These are phyloP conservation scores for Trypanosoma rangeli DNA, from an alignment of 208 protist species.

Conservation along the genomic window DNA sequence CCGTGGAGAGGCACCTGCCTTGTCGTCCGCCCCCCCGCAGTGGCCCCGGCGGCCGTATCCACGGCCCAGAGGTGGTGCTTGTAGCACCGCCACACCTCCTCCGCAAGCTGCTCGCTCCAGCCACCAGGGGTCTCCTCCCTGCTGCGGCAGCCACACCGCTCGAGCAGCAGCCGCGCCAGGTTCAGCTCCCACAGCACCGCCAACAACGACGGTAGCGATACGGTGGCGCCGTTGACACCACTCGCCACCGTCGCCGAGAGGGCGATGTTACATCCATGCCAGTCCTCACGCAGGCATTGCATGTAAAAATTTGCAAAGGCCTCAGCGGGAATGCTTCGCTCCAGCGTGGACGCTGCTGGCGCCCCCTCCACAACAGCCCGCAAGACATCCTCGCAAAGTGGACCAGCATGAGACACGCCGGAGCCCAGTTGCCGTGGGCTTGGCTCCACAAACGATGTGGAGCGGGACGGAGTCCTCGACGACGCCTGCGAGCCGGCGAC, in stretches of 20 bases:
- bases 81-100: constrained; percentile 69
- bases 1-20: background rate
- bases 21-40: background rate
- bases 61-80: constrained; percentile 42
- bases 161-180: constrained; percentile 53
- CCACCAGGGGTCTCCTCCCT: background rate
- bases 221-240: constrained; percentile 2
- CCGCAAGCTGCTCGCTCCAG: constrained; percentile 36
- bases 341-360: constrained; percentile 23
- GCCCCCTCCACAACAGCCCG: constrained; percentile 21
- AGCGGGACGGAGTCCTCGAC: constrained; percentile 16
- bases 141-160: background rate
- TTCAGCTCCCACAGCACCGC: constrained; percentile 46
- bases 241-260: background rate
- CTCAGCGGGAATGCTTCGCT: constrained; percentile 25
- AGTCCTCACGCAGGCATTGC: constrained; percentile 14
- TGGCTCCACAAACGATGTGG: constrained; percentile 21
- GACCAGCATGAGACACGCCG: background rate
- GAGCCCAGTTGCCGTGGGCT: background rate
- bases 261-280: background rate
- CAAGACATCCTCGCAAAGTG: constrained; percentile 5
- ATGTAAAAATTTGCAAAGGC: constrained; percentile 24
- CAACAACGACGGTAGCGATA: constrained; percentile 30
- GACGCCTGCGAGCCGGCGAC: constrained; percentile 31
- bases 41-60: constrained; percentile 16